These are phyloP conservation scores for Akanthomyces muscarius DNA, from an alignment of 2,329 filamentous ascomycete species.

Conservation along the genomic window DNA sequence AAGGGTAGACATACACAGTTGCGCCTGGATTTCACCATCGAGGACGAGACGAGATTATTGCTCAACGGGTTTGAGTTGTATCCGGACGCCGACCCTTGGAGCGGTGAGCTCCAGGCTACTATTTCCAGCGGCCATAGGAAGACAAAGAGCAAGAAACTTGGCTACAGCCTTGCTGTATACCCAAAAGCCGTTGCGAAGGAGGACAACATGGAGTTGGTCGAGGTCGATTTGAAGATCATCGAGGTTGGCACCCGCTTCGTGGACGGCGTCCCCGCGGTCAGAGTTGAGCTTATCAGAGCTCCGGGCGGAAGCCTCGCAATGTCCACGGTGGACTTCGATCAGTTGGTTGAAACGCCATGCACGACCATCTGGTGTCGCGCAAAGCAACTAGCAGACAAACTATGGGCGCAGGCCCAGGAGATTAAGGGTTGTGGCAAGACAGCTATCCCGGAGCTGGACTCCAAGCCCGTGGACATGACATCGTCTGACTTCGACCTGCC, in stretches of 20 bases:
- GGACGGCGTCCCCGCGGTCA: slow-evolving; percentile 50
- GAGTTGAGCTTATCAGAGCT: slow-evolving; percentile 59
- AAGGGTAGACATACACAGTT: slow-evolving; percentile 44
- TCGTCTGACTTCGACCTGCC: background rate
- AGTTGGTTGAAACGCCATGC: slow-evolving; percentile 32
- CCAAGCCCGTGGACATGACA: background rate
- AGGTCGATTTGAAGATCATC: slow-evolving; percentile 55
- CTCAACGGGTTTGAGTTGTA: slow-evolving; percentile 61
- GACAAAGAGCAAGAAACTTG: slow-evolving; percentile 39
- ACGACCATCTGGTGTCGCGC: slow-evolving; percentile 50
- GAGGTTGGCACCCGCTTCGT: slow-evolving; percentile 56
- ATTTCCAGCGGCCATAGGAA: slow-evolving; percentile 40
- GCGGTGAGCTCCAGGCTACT: slow-evolving; percentile 40
- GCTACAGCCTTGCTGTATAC: slow-evolving; percentile 45
- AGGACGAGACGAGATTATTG: slow-evolving; percentile 45
- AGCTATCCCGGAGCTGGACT: background rate
- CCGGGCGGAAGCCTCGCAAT: slow-evolving; percentile 53
- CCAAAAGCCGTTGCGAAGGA: slow-evolving; percentile 46
- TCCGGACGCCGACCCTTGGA: slow-evolving; percentile 46
- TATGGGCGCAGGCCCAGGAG: slow-evolving; percentile 17
- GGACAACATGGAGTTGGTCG: slow-evolving; percentile 48
- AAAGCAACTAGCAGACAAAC: slow-evolving; percentile 32
- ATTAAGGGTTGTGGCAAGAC: slow-evolving; percentile 20
- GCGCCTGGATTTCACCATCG: slow-evolving; percentile 52
- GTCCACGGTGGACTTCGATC: slow-evolving; percentile 40